Base-by-base conservation (phyloP, 352 stramenopile genomes). In the Globisporangium uncinulatum region DNA sequence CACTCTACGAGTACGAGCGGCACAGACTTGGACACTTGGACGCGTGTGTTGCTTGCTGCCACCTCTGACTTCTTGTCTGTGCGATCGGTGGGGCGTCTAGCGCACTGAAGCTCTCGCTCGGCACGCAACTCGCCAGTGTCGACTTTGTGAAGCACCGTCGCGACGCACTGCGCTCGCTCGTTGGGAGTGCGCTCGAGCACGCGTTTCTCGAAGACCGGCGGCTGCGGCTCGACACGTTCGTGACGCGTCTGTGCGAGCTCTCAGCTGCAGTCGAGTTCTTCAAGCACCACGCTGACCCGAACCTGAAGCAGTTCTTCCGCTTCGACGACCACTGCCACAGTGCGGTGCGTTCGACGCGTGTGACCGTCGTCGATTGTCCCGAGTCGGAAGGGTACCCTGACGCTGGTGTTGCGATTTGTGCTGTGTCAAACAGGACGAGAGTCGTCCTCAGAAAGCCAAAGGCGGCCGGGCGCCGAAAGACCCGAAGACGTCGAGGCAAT, bases 311-410 rank as follows among this genome's bases (percentile, higher is more conserved):
- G 43, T 87, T 89, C 57, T 74, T 87, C 48, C 50, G 48, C n/a
- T 87, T 89, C 50, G 79, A 86, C 36, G 66, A 74, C 24, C 67
- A 89, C 65, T 89, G 79, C 54, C 63, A 77, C 20, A 57, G 79
- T 24, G 71, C 80, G 67, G 79, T 89, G 59, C 53, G 72, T 73
- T 37, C 41, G 17, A n/a, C 29, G 2, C 29, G 2, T 29, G 24
- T 29, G 24, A 29, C 24, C 24, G 4, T 4, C 24, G 24, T 29
- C 4, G 24, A 15, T 5, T 47, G 20, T 10, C 46, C 13, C 1
- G 15, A n/a, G 17, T 54, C n/a, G 19, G 9, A 8, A 31, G 5
- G 3, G 4, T 6, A 19, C 24, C 17, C 31, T 44, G 24, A 43
- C 11, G 17, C 46, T 39, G 13, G 5, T 41, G n/a, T 6, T 24